Conservation (phyloP, 345 rosid species). For the Eucalyptus curtisii region DNA sequence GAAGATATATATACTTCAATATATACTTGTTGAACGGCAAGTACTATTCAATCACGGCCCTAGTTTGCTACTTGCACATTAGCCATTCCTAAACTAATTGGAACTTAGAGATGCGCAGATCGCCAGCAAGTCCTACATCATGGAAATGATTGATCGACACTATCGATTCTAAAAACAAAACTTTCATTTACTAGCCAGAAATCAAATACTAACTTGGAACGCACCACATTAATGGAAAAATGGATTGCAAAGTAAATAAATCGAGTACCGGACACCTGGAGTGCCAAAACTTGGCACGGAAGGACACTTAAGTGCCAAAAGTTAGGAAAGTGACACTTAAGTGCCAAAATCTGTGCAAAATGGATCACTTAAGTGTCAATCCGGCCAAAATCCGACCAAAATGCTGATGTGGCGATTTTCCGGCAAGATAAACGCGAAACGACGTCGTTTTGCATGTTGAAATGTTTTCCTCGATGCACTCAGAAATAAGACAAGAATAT, state of each 20-base stretch:
- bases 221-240: background rate
- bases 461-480: no score
- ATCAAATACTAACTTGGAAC: background rate
- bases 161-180: background rate
- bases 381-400: no score
- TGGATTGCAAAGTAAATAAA: background rate
- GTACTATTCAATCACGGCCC: background rate
- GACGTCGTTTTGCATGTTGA: no score
- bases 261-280: no score
- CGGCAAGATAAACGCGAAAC: no score
- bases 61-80: background rate
- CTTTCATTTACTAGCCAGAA: background rate
- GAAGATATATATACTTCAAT: background rate
- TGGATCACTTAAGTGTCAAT: no score
- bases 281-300: no score
- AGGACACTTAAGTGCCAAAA: no score
- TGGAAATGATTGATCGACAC: background rate
- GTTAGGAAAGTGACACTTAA: no score
- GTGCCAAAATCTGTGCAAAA: no score
- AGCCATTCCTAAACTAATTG: background rate
- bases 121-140: background rate
- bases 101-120: background rate
- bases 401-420: no score
- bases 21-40: background rate
- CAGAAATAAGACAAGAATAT: no score